Percentiles rank a stretch among this genome's conserved stretches.
phyloP scores from a whole-genome alignment of 257 asterid genomes.

The Capsicum rhomboideum region DNA sequence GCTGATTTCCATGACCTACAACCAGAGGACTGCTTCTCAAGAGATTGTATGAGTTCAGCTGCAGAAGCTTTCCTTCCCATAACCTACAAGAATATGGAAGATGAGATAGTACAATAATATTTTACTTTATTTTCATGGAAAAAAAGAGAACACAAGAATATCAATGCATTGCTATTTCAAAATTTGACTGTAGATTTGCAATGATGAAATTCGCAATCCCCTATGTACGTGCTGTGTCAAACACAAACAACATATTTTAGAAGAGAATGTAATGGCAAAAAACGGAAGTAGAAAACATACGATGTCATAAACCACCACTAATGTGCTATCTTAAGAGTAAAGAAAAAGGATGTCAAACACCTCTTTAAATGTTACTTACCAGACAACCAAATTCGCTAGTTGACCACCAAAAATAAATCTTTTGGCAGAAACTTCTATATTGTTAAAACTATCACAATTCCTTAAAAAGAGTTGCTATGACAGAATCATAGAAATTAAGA shows the following conservation, averaged over 20 bases:
- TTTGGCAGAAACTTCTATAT: neutral
- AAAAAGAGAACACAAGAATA: neutral
- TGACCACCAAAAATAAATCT: neutral
- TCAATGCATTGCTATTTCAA: neutral
- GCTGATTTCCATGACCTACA: constrained; percentile 8
- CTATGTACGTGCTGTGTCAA: neutral
- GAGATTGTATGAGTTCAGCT: constrained; percentile 9
- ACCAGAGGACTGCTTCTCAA: constrained; percentile 7
- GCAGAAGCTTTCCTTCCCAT: constrained; percentile 8
- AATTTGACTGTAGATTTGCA: neutral
- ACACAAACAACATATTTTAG: neutral
- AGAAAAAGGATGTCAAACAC: neutral
- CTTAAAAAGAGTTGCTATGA: neutral
- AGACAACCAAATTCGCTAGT: neutral
- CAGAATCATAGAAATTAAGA: neutral
- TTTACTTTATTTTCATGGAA: neutral
- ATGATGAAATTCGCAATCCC: neutral
- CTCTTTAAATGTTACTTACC: neutral
- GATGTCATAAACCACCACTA: neutral
- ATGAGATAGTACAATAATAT: neutral
- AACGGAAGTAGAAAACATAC: neutral
- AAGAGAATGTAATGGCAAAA: neutral
- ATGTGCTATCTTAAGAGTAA: neutral
- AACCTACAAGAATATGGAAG: constrained; percentile 11
- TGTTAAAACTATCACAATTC: neutral